Evolutionary conservation across 169 alveolate genomes (phyloP).

Genomic region (Hepatocystis sp.): DNA sequence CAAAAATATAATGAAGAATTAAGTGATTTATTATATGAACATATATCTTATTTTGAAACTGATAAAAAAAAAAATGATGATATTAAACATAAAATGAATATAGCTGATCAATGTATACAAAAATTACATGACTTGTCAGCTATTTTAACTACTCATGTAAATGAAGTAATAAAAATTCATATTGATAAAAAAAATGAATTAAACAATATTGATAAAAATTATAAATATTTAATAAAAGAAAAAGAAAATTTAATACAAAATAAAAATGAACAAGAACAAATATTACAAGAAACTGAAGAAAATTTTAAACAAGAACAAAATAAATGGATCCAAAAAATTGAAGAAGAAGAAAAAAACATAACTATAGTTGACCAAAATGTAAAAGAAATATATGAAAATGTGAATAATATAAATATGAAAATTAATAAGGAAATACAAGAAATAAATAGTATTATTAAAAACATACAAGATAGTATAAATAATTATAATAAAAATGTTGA

Average conservation of each 20-base stretch:
- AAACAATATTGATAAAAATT: conserved; percentile 20
- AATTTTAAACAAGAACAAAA: conserved; percentile 16
- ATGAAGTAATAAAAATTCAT: conserved; percentile 46
- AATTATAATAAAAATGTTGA: conserved; percentile 22
- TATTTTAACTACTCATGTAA: conserved; percentile 22
- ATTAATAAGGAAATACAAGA: conserved; percentile 31
- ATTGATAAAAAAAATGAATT: conserved; percentile 50
- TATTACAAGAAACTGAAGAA: conserved; percentile 34
- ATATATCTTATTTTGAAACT: conserved; percentile 35
- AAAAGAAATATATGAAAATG: conserved; percentile 26
- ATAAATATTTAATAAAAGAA: conserved; percentile 24
- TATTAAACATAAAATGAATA: conserved; percentile 44
- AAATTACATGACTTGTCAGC: conserved; percentile 49
- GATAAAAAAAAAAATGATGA: conserved; percentile 75
- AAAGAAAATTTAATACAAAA: conserved; percentile 22
- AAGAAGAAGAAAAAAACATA: conserved; percentile 40
- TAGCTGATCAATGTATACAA: conserved; percentile 63
- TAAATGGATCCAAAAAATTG: conserved; percentile 56
- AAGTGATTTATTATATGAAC: conserved; percentile 57
- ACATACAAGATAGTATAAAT: conserved; percentile 36
- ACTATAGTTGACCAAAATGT: conserved; percentile 25
- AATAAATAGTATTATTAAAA: conserved; percentile 52
- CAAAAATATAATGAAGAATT: conserved; percentile 70
- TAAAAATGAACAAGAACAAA: conserved; percentile 21
- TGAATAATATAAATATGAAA: conserved; percentile 22